phyloP scores from a whole-genome alignment of 306 rosid species.

The Vigna hirtella region DNA sequence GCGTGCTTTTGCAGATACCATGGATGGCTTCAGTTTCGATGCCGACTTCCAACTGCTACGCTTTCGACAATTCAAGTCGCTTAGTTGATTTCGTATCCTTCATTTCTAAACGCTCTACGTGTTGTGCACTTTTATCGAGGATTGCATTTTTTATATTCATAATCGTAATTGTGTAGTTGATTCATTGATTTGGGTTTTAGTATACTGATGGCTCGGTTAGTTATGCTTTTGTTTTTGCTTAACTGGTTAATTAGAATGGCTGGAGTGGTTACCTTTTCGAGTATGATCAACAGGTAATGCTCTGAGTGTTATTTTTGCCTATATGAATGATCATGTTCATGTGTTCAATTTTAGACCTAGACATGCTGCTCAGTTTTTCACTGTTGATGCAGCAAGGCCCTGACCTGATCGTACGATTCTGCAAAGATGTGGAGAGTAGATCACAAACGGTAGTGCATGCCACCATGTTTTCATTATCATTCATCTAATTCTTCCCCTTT shows the following conservation, averaged over 20 bases:
- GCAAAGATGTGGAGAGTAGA: conserved; percentile 95
- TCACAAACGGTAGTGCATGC: conserved; percentile 75
- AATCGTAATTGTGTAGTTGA: background rate
- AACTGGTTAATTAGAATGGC: conserved; percentile 66
- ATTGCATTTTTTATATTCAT: conserved; percentile 6
- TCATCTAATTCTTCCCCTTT: background rate
- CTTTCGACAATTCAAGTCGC: conserved; percentile 79
- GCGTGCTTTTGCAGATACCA: conserved; percentile 55
- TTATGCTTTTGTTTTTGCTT: conserved; percentile 48
- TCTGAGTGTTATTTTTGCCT: conserved; percentile 17
- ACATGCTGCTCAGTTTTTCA: conserved; percentile 39
- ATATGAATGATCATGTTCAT: conserved; percentile 1
- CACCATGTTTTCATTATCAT: conserved; percentile 39
- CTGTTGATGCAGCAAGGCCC: conserved; percentile 64
- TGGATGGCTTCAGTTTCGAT: conserved; percentile 56
- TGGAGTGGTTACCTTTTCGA: conserved; percentile 78
- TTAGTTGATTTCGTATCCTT: conserved; percentile 93
- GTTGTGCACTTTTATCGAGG: background rate
- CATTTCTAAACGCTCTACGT: conserved; percentile 14
- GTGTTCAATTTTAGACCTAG: conserved; percentile 30
- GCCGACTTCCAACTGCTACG: conserved; percentile 85
- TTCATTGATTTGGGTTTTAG: conserved; percentile 11
- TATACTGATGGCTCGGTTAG: background rate
- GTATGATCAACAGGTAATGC: conserved; percentile 75
- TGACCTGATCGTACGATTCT: conserved; percentile 81